These are phyloP conservation scores for Colletotrichum orchidophilum DNA, from an alignment of 2,329 filamentous ascomycete species.

Conservation along the genomic window DNA sequence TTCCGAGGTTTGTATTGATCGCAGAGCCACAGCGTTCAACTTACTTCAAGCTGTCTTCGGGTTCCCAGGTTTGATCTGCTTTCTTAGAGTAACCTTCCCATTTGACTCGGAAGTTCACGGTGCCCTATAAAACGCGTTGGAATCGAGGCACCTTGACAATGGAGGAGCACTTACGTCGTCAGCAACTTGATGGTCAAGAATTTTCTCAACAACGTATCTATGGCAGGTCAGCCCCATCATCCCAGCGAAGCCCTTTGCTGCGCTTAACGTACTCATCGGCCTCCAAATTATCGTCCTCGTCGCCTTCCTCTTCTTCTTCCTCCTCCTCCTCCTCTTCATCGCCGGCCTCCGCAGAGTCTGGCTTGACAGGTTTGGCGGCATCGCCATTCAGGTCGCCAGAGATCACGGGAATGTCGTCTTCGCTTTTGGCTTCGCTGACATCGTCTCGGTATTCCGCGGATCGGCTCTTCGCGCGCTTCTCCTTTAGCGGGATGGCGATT, in stretches of 20 bases:
- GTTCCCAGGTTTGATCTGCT: conserved; percentile 81
- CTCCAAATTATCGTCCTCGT: conserved; percentile 53
- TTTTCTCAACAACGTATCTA: conserved; percentile 80
- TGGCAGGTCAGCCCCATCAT: conserved; percentile 30
- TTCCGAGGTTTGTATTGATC: not conserved
- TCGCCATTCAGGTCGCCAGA: conserved; percentile 26
- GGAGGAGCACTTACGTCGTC: conserved; percentile 55
- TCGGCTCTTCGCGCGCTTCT: conserved; percentile 20
- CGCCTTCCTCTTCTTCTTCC: conserved; percentile 49
- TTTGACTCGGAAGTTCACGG: conserved; percentile 75
- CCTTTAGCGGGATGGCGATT: conserved; percentile 12
- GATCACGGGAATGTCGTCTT: conserved; percentile 1
- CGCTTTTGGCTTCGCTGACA: conserved; percentile 18
- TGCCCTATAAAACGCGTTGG: conserved; percentile 48
- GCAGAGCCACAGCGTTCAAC: conserved; percentile 35
- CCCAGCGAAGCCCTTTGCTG: not conserved
- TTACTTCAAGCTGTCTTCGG: conserved; percentile 74
- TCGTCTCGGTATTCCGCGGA: conserved; percentile 19
- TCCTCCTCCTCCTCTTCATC: conserved; percentile 43
- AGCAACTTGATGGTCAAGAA: conserved; percentile 71
- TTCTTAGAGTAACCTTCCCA: conserved; percentile 82
- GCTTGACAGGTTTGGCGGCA: conserved; percentile 33
- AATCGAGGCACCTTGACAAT: not conserved
- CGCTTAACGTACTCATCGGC: conserved; percentile 39
- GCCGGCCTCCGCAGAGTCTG: not conserved